phyloP scores from a whole-genome alignment of 352 stramenopile species.

The Sclerospora graminicola region DNA sequence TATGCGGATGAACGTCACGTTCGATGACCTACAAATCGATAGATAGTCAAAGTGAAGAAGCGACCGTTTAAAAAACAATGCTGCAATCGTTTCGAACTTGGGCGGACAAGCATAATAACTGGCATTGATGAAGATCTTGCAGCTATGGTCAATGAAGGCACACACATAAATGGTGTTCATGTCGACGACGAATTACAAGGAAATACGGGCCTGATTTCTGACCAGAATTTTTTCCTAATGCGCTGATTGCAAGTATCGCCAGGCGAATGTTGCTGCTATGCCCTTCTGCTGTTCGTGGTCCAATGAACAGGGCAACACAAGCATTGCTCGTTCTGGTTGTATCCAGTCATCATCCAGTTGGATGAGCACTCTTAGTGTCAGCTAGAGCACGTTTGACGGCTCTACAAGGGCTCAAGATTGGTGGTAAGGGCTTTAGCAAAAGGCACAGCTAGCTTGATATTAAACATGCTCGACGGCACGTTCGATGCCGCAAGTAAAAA shows the following conservation, averaged over 20 bases:
- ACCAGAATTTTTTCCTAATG: slow-evolving; percentile 72
- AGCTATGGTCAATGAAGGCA: slow-evolving; percentile 29
- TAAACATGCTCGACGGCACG: slow-evolving; percentile 80
- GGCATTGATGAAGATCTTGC: slow-evolving; percentile 40
- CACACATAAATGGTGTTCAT: slow-evolving; percentile 4
- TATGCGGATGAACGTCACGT: slow-evolving; percentile 77
- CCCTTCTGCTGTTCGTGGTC: slow-evolving; percentile 87
- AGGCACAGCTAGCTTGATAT: slow-evolving; percentile 78
- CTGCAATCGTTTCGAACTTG: slow-evolving; percentile 3
- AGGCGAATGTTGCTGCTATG: slow-evolving; percentile 67
- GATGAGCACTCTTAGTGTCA: slow-evolving; percentile 80
- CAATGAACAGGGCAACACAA: slow-evolving; percentile 84
- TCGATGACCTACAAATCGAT: slow-evolving; percentile 81
- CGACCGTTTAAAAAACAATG: slow-evolving; percentile 47
- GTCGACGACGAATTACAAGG: slow-evolving; percentile 16
- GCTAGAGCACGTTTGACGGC: slow-evolving; percentile 62
- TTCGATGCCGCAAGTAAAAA: slow-evolving; percentile 83
- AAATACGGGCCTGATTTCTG: slow-evolving; percentile 41
- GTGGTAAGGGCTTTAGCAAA: slow-evolving; percentile 81
- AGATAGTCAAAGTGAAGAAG: slow-evolving; percentile 81
- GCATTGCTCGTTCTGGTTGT: slow-evolving; percentile 82
- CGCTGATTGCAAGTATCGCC: slow-evolving; percentile 73
- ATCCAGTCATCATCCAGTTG: slow-evolving; percentile 73
- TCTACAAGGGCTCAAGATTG: slow-evolving; percentile 86
- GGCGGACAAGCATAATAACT: slow-evolving; percentile 29